These are phyloP conservation scores for Juglanconis sp. DNA, from an alignment of 2,329 filamentous ascomycete species.

Conservation along the genomic window DNA sequence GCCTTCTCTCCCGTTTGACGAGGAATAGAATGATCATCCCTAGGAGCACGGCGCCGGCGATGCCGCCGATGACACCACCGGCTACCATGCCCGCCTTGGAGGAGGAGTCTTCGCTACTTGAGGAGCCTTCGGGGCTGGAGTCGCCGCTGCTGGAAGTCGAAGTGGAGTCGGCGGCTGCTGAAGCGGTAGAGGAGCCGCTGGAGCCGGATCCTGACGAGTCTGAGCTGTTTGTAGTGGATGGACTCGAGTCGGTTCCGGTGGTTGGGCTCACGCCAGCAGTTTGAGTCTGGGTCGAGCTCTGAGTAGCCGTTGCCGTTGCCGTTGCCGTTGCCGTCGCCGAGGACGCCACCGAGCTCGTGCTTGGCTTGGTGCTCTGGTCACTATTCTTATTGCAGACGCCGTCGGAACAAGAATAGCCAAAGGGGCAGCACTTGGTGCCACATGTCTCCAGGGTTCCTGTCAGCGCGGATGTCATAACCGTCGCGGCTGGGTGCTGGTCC, in stretches of 20 bases:
- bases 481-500: constrained; percentile 50
- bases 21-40: constrained; percentile 39
- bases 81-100: constrained; percentile 40
- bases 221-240: constrained; percentile 21
- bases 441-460: constrained; percentile 55
- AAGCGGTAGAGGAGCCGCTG: constrained; percentile 21
- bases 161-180: constrained; percentile 23
- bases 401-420: constrained; percentile 63
- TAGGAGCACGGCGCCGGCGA: constrained; percentile 38
- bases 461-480: constrained; percentile 65
- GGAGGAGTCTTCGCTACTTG: constrained; percentile 16
- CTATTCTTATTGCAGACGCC: constrained; percentile 48
- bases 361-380: constrained; percentile 43
- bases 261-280: constrained; percentile 20
- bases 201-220: constrained; percentile 19
- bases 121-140: constrained; percentile 10
- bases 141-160: constrained; percentile 5
- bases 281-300: constrained; percentile 23
- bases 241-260: constrained; percentile 19
- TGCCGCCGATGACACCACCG: constrained; percentile 44
- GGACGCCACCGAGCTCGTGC: constrained; percentile 18
- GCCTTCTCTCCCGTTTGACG: constrained; percentile 28
- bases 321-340: constrained; percentile 22
- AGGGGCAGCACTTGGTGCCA: constrained; percentile 65
- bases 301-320: constrained; percentile 17